A percentile compares a stretch with the other conserved stretches of the same genome.
Evolutionary conservation across 495 filamentous ascomycete species (phyloP).

Genomic region (Podospora pseudopauciseta): DNA sequence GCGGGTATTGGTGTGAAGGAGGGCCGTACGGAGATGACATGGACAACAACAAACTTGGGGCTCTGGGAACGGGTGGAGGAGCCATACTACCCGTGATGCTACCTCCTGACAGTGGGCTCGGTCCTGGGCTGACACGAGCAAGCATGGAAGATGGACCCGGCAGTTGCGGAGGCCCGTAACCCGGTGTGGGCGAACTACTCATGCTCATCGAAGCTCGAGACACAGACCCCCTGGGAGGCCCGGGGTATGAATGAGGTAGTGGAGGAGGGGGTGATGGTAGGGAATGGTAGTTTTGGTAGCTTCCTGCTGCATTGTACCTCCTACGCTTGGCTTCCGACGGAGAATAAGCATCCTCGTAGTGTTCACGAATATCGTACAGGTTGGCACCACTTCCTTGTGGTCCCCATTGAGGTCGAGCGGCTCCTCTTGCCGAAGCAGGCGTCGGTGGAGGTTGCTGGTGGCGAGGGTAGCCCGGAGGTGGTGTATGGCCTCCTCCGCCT

Average conservation of each 20-base stretch:
- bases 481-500: slow-evolving; percentile 26
- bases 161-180: slow-evolving; percentile 8
- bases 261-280: slow-evolving; percentile 19
- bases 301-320: slow-evolving; percentile 42
- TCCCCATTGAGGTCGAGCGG: slow-evolving; percentile 13
- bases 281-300: slow-evolving; percentile 24
- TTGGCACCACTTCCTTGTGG: background rate
- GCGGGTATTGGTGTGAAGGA: background rate
- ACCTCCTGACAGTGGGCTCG: background rate
- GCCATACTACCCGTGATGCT: background rate
- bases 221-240: background rate
- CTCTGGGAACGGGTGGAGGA: slow-evolving; percentile 4
- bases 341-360: slow-evolving; percentile 40
- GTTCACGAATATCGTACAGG: slow-evolving; percentile 32
- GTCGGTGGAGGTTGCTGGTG: background rate
- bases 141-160: slow-evolving; percentile 10
- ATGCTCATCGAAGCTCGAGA: slow-evolving; percentile 8
- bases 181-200: slow-evolving; percentile 19
- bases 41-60: background rate
- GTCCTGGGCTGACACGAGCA: slow-evolving; percentile 7
- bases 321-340: slow-evolving; percentile 57
- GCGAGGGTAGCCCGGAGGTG: slow-evolving; percentile 20
- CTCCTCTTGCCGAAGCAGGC: slow-evolving; percentile 3
- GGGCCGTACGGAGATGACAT: background rate
- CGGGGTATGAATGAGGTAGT: background rate